A percentile compares a stretch with the other conserved stretches of the same genome.
phyloP scores from a whole-genome alignment of 129 eudicot species.

The Dittrichia graveolens region DNA sequence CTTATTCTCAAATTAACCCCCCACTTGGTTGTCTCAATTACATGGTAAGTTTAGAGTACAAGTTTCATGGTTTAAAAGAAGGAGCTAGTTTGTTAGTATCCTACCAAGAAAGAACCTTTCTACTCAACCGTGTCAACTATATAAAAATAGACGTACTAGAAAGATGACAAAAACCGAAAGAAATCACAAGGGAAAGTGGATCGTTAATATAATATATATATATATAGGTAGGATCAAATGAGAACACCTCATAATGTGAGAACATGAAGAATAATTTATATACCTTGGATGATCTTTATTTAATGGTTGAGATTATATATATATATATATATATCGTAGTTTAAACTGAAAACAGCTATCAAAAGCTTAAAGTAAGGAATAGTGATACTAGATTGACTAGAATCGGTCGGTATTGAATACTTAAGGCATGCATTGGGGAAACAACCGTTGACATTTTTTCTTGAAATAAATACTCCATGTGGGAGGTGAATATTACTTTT shows the following conservation, averaged over 20 bases:
- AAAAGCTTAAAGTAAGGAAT: constrained; percentile 25
- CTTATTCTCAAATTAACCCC: neutral
- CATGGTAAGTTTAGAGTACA: neutral
- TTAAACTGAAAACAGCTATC: constrained; percentile 25
- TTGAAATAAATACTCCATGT: constrained; percentile 27
- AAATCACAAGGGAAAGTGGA: constrained; percentile 15
- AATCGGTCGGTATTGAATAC: constrained; percentile 28
- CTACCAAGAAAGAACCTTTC: constrained; percentile 29
- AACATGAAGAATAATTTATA: no score
- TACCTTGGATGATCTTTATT: no score
- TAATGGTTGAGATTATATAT: no score
- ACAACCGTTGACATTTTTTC: constrained; percentile 32
- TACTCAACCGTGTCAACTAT: constrained; percentile 37
- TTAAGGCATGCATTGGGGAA: constrained; percentile 21
- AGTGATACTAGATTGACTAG: constrained; percentile 23
- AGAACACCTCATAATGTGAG: no score
- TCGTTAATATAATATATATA: no score
- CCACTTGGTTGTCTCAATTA: neutral
- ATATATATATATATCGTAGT: neutral
- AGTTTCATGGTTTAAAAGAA: neutral
- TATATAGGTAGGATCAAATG: no score
- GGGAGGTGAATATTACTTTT: constrained; percentile 16
- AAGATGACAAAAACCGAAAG: constrained; percentile 15
- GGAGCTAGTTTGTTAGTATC: constrained; percentile 12
- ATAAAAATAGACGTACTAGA: constrained; percentile 5